Base-by-base conservation (phyloP, 2,329 filamentous ascomycete species). In the Colletotrichum lupini region DNA sequence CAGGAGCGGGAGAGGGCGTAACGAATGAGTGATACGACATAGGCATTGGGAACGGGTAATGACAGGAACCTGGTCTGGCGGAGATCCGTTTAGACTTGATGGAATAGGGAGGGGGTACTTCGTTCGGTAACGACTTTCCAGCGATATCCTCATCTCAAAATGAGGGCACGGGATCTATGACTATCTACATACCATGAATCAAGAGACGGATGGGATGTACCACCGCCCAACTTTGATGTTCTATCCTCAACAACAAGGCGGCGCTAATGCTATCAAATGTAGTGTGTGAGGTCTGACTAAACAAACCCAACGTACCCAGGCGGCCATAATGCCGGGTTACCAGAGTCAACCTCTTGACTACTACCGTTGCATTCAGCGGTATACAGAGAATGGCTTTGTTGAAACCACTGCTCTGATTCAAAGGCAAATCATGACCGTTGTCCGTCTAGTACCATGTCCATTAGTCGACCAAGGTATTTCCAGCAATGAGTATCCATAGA, bases 1-100 rank as follows among this genome's bases (percentile, higher is more conserved):
- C 82, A 84, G 76, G 79, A 80, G 63, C 67, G 75, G 30, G 76
- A 76, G 71, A 65, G 62, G 60, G 19, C 52, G n/a, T 74, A 49
- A 61, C n/a, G 12, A 22, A 19, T 30, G 6, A 59, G 42, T 57
- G 60, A 37, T 14, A 61, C 8, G 52, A 53, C 24, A 42, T 35
- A 12, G 28, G 52, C 16, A 65, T 28, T 60, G 55, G 64, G 60
- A 65, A 3, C 35, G 46, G 67, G 6, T 60, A 46, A 62, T 67
- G 64, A 72, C 26, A 61, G 42, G 55, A 28, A 61, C 8, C 46
- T 53, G 53, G 60, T 53, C 49, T 22, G 56, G 35, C 53, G 61
- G 35, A 73, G 14, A 49, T 55, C 32, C n/a, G 19, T 7, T 49
- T 16, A n/a, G 14, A 61, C 57, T 32, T 4, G 30, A 32, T 32